Evolutionary conservation across 768 basidiomycete species (phyloP).

Genomic region (Russula sp.): DNA sequence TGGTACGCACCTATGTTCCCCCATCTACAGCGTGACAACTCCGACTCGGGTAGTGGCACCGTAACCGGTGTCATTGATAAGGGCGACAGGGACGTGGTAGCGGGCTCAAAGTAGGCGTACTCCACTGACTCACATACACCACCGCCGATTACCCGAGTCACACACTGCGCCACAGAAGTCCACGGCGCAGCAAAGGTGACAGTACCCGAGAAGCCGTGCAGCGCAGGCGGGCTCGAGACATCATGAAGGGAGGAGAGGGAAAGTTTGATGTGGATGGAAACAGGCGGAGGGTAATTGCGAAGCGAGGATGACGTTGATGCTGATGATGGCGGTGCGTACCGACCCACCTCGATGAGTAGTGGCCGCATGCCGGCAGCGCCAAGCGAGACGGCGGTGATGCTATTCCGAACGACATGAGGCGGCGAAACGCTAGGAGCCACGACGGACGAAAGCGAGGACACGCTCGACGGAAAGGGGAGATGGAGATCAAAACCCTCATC

Average conservation of each 20-base stretch:
- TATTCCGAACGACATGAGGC: slow-evolving; percentile 32
- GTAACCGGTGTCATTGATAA: slow-evolving; percentile 30
- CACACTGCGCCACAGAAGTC: slow-evolving; percentile 49
- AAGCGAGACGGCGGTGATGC: slow-evolving; percentile 40
- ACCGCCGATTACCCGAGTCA: slow-evolving; percentile 51
- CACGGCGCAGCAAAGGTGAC: slow-evolving; percentile 49
- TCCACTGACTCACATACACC: slow-evolving; percentile 48
- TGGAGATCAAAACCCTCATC: slow-evolving; percentile 13
- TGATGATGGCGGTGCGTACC: slow-evolving; percentile 34
- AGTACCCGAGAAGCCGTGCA: slow-evolving; percentile 57
- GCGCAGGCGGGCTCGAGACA: slow-evolving; percentile 42
- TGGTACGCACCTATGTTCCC: slow-evolving; percentile 51
- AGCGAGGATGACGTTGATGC: slow-evolving; percentile 22
- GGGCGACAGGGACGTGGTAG: slow-evolving; percentile 27
- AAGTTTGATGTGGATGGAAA: slow-evolving; percentile 51
- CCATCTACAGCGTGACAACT: slow-evolving; percentile 61
- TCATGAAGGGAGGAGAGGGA: slow-evolving; percentile 50
- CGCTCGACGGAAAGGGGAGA: slow-evolving; percentile 14
- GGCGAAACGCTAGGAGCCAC: slow-evolving; percentile 15
- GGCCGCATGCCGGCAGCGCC: slow-evolving; percentile 66
- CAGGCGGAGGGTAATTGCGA: slow-evolving; percentile 30
- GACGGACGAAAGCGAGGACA: slow-evolving; percentile 9
- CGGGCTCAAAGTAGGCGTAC: slow-evolving; percentile 42
- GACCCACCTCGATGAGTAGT: slow-evolving; percentile 51
- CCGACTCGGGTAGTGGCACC: slow-evolving; percentile 59